A percentile compares a stretch with the other conserved stretches of the same genome.
phyloP scores from a whole-genome alignment of 2,329 filamentous ascomycete species.

The Hypoxylon sp. region DNA sequence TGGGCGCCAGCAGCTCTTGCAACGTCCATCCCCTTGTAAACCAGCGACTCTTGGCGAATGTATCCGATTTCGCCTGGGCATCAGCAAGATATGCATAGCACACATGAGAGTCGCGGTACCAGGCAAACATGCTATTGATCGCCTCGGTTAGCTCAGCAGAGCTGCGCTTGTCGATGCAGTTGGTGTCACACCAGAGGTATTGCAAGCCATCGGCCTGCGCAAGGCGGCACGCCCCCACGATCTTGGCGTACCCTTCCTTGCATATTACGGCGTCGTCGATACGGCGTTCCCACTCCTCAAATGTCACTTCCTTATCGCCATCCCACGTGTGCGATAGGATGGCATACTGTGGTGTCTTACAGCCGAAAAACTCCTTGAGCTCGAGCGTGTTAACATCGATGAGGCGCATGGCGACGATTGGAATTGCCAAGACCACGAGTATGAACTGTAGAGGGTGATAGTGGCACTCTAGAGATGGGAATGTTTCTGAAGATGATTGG shows the following conservation, averaged over 20 bases:
- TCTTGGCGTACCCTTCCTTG: slow-evolving; percentile 53
- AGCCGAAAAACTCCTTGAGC: slow-evolving; percentile 51
- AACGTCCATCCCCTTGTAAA: slow-evolving; percentile 50
- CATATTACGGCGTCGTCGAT: slow-evolving; percentile 39
- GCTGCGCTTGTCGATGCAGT: slow-evolving; percentile 56
- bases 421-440: not conserved
- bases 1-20: slow-evolving; percentile 41
- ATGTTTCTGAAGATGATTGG: not conserved
- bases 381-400: slow-evolving; percentile 54
- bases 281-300: slow-evolving; percentile 49
- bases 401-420: slow-evolving; percentile 52
- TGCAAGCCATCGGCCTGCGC: slow-evolving; percentile 45
- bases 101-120: slow-evolving; percentile 49
- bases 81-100: slow-evolving; percentile 55
- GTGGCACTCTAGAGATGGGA: not conserved
- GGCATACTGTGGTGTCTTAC: slow-evolving; percentile 52
- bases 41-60: slow-evolving; percentile 45
- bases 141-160: slow-evolving; percentile 55
- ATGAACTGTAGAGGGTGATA: not conserved
- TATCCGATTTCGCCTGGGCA: slow-evolving; percentile 28
- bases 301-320: slow-evolving; percentile 51
- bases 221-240: slow-evolving; percentile 51
- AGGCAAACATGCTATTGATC: slow-evolving; percentile 56
- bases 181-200: slow-evolving; percentile 56
- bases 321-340: slow-evolving; percentile 59